Conservation (phyloP, 257 asterid species). For the Capsicum baccatum region DNA sequence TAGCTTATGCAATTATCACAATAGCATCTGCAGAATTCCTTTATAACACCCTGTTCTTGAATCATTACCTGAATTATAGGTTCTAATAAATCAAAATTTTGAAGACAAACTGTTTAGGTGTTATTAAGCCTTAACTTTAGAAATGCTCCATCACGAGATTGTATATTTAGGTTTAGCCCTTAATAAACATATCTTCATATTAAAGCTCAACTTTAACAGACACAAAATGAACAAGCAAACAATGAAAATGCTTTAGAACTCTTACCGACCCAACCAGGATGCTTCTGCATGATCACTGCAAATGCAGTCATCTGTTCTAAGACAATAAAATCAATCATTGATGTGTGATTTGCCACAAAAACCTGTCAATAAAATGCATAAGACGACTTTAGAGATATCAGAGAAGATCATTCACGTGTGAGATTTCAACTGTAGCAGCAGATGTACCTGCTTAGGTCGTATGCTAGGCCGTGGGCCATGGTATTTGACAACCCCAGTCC, state of each 20-base stretch:
- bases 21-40: background rate
- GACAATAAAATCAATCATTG: constrained; percentile 96
- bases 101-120: background rate
- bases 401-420: background rate
- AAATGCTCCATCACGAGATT: background rate
- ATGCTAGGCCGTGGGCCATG: constrained; percentile 99
- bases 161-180: background rate
- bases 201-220: constrained; percentile 9
- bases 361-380: constrained; percentile 55
- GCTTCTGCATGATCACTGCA: constrained; percentile 99
- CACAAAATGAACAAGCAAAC: constrained; percentile 8
- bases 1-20: background rate
- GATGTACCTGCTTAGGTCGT: constrained; percentile 88
- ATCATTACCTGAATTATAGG: background rate
- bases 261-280: constrained; percentile 99
- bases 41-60: background rate
- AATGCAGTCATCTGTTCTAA: constrained; percentile 99
- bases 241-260: constrained; percentile 27
- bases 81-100: background rate
- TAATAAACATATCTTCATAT: background rate
- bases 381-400: background rate
- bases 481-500: constrained; percentile 99
- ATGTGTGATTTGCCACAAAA: constrained; percentile 97
- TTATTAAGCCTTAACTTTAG: background rate
- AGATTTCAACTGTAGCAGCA: background rate